Base-by-base conservation (phyloP, 2,329 filamentous ascomycete genomes). In the Didymella glomerata region DNA sequence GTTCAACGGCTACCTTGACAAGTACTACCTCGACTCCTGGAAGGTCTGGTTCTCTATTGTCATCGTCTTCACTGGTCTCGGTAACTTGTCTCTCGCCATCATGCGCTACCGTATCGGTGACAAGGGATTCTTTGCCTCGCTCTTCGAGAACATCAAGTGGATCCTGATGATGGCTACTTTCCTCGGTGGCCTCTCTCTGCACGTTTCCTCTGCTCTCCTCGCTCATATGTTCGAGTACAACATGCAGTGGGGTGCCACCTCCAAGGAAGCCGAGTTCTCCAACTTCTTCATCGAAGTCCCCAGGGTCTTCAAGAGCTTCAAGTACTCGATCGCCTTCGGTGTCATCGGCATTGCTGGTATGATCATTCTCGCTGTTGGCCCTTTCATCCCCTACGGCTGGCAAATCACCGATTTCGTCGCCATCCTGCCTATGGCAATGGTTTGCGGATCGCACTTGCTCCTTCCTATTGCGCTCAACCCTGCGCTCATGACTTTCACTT, bases 281-380 rank as follows among this genome's bases (percentile, higher is more conserved):
- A 92, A 92, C 78, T 94, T 94, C 78, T 93, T 93, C 79, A 91
- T 91, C 61, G 91, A 93, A 75, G 85, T 93, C 20, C 90, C 90
- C 44, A 91, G 90, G 76, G 89, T 94, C 48, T 76, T 93, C 54
- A 90, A 88, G 79, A 88, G 86, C 77, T 93, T 93, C 82, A 92
- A 89, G 80, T 90, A 85, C 76, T 89, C 83, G 54, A 90, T 92
- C 75, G 68, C 85, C 40, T 88, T 91, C 67, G 83, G 88, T 5
- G 70, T 86, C 20, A 22, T 86, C 36, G 84, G 84, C 64, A 86
- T 90, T 56, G 77, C 78, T 20, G 84, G 77, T 67, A 90, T 91
- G 81, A 78, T 90, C 66, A 80, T 91, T 57, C 77, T 91, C 28
- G 88, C 87, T 11, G 79, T 82, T 1, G 88, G 81, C 0, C 79